phyloP scores from a whole-genome alignment of 768 basidiomycete species.

The Coprinopsis cinerea region DNA sequence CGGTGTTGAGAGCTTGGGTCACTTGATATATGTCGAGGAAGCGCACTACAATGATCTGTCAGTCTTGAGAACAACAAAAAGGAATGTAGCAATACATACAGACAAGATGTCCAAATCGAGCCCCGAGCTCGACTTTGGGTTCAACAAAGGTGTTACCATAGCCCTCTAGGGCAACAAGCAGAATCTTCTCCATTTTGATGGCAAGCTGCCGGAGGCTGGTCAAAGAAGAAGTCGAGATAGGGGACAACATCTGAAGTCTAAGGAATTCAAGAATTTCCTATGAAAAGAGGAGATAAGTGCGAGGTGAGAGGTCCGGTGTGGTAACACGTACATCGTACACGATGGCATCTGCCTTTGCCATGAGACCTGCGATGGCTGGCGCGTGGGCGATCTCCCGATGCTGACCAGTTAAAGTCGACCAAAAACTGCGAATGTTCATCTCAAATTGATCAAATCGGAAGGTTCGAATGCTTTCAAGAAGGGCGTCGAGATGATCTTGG shows the following conservation, averaged over 20 bases:
- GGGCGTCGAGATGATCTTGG: conserved; percentile 81
- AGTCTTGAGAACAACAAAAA: conserved; percentile 11
- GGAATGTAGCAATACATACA: conserved; percentile 43
- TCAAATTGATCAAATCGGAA: conserved; percentile 90
- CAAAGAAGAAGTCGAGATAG: conserved; percentile 62
- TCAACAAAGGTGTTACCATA: conserved; percentile 89
- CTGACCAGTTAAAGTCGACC: conserved; percentile 65
- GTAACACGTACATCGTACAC: conserved; percentile 75
- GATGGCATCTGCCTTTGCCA: conserved; percentile 87
- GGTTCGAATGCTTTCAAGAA: conserved; percentile 69
- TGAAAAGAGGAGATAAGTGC: neutral
- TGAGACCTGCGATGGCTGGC: conserved; percentile 79
- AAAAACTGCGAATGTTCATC: conserved; percentile 80
- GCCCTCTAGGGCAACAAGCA: conserved; percentile 71
- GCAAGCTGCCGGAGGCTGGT: conserved; percentile 75
- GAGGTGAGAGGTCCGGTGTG: neutral
- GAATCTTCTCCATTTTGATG: conserved; percentile 87
- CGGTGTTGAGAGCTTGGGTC: conserved; percentile 83
- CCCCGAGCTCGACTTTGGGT: conserved; percentile 86
- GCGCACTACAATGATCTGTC: conserved; percentile 48
- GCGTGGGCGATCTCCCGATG: conserved; percentile 89
- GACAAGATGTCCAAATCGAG: conserved; percentile 86
- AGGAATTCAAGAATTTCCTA: conserved; percentile 87
- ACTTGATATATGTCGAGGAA: conserved; percentile 92
- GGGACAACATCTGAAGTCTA: conserved; percentile 77